phyloP scores from a whole-genome alignment of 2,329 filamentous ascomycete species.

The Xylaria sp. region DNA sequence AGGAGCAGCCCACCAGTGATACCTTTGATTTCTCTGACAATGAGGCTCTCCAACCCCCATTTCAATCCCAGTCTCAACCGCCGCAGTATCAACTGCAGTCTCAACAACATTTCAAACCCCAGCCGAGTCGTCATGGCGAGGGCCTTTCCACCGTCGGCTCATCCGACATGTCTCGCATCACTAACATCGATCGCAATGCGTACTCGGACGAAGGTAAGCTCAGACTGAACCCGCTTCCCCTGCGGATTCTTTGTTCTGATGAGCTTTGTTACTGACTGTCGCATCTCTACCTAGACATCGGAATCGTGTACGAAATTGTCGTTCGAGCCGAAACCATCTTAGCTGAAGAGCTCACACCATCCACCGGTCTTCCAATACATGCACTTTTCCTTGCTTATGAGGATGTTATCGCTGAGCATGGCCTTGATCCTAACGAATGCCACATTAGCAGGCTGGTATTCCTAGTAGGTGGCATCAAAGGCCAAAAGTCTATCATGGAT shows the following conservation, averaged over 20 bases:
- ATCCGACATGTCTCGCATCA: slow-evolving; percentile 19
- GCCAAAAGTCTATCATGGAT: slow-evolving; percentile 63
- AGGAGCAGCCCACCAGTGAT: slow-evolving; percentile 28
- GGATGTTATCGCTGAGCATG: slow-evolving; percentile 71
- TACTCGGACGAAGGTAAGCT: slow-evolving; percentile 38
- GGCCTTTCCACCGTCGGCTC: slow-evolving; percentile 27
- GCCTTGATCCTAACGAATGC: slow-evolving; percentile 74
- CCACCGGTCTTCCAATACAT: slow-evolving; percentile 71
- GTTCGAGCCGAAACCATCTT: slow-evolving; percentile 70
- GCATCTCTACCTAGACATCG: slow-evolving; percentile 62
- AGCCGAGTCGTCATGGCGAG: slow-evolving; percentile 21
- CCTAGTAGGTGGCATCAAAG: slow-evolving; percentile 72
- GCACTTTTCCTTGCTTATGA: slow-evolving; percentile 85
- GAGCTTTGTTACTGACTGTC: slow-evolving; percentile 17
- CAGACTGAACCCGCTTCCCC: neutral
- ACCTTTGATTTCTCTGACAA: slow-evolving; percentile 33
- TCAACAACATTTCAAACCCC: neutral
- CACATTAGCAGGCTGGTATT: slow-evolving; percentile 80
- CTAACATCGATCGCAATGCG: slow-evolving; percentile 29
- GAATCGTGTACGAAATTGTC: slow-evolving; percentile 78
- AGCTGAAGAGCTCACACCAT: slow-evolving; percentile 58
- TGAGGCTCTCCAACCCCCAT: slow-evolving; percentile 12
- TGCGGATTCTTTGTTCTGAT: neutral
- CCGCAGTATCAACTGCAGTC: neutral
- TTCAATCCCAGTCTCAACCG: neutral